phyloP scores from a whole-genome alignment of 2,329 filamentous ascomycete genomes.

The Aspergillus neoniger region DNA sequence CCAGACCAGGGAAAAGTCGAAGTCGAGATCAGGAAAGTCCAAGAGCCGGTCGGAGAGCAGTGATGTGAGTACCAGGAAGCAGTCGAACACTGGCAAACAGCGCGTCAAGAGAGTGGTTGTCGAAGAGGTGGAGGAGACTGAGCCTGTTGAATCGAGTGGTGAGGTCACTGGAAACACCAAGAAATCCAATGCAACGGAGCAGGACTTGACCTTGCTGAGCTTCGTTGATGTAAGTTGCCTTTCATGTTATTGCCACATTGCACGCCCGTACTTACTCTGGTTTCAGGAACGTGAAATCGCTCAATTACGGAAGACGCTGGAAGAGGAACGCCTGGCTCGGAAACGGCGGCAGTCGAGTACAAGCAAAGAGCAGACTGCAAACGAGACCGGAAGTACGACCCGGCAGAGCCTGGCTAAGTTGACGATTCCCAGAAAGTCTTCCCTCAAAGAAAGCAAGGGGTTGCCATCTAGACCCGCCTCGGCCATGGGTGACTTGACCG shows the following conservation, averaged over 20 bases:
- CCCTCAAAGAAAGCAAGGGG: slow-evolving; percentile 53
- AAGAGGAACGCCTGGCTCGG: slow-evolving; percentile 54
- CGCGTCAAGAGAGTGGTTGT: slow-evolving; percentile 42
- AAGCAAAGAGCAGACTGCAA: slow-evolving; percentile 36
- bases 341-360: slow-evolving; percentile 40
- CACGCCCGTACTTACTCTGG: neutral
- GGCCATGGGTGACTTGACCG: slow-evolving; percentile 37
- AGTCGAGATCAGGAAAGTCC: slow-evolving; percentile 25
- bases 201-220: slow-evolving; percentile 57
- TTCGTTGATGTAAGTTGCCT: slow-evolving; percentile 50
- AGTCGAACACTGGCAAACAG: slow-evolving; percentile 42
- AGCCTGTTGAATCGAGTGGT: slow-evolving; percentile 32
- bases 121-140: slow-evolving; percentile 36
- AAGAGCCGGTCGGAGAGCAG: slow-evolving; percentile 23
- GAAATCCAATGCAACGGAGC: slow-evolving; percentile 27
- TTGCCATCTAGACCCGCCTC: slow-evolving; percentile 36
- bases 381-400: slow-evolving; percentile 43
- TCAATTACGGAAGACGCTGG: slow-evolving; percentile 56
- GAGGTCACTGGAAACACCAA: slow-evolving; percentile 30
- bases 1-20: slow-evolving; percentile 25
- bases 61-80: slow-evolving; percentile 28
- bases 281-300: slow-evolving; percentile 52
- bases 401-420: slow-evolving; percentile 42
- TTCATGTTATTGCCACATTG: neutral
- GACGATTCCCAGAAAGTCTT: slow-evolving; percentile 54